Base-by-base conservation (phyloP, 352 stramenopile genomes). In the Phytophthora sansomeana region DNA sequence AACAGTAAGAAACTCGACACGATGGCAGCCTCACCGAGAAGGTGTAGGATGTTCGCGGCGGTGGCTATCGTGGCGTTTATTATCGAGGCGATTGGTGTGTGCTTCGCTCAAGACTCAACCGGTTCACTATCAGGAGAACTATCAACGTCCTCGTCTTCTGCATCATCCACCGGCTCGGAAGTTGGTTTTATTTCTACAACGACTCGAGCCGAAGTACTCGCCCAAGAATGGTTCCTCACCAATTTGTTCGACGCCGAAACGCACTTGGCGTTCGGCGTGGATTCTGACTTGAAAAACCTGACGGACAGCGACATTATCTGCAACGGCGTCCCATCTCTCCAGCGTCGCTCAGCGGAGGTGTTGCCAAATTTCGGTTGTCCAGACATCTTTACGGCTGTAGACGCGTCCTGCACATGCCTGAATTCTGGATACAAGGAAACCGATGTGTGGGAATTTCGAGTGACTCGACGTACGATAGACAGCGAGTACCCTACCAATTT, bases 241-340 rank as follows among this genome's bases (percentile, higher is more conserved):
- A 80, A 77, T 24, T 68, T 80, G 36, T 53, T 51, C 35, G 51
- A 76, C 29, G 72, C 74, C 33, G 46, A 66, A 47, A 80, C 72
- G 32, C 67, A 77, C 21, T 53, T 80, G 32, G 72, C 72, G 5
- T 58, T 80, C 47, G 67, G 63, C 6, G 55, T 77, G 13, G 46
- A 69, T 43, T 72, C 58, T 6, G 42, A 55, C 1, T 49, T 80
- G 30, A 65, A 46, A 14, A 75, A 68, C 19, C 21, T 80, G 11
- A 48, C 67, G 5, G 53, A 19, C 29, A 67, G 17, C 17, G 67
- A 80, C 21, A 56, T 63, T 24, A 76, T 80, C 17, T 80, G 72
- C 59, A 51, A 58, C 32, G 68, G 67, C 0, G 33, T 46, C 16
- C 72, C 72, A 2, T 80, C 72, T 8, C 42, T 80, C 17, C 72